Base-by-base conservation (phyloP, 768 basidiomycete species). In the Kwoniella sp. region DNA sequence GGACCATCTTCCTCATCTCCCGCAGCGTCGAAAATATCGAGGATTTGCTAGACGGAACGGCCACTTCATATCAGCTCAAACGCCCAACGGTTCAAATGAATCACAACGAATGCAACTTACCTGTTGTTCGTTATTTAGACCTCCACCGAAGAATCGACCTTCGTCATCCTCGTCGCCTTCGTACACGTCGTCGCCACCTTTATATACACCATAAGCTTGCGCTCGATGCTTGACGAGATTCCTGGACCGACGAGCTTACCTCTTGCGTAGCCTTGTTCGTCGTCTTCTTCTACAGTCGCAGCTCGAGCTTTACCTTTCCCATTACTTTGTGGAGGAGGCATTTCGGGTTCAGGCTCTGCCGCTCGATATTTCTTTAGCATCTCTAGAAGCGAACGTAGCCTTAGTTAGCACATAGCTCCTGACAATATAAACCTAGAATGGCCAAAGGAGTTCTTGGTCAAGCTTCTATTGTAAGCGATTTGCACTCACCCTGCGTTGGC, bases 121-220 rank as follows among this genome's bases (percentile, higher is more conserved):
- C 77, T 97, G 94, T 82, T 99, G 96, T 76, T 93, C 89, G 40
- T 84, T 85, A 1, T 92, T 94, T 65, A 99, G 82, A 1, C 96
- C 96, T 0, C 94, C 92, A 40, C 96, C 96, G 73, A 88, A 95
- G 81, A 95, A 94, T 12, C 92, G 84, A 0, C 91, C 92, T 70
- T 89, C 90, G 73, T 94, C 92, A 53, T 76, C 77, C 52, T 68
- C 71, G 8, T 60, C 74, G 0, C 53, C 60, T 44, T 80, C 80
- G n/a, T 78, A 77, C 48, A 79, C 76, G 29, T 78, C 70, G 47
- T 59, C 29, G 79, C 94, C 92, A 71, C 95, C 94, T 3, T 90
- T 92, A 78, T 6, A 15, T 4, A 44, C 17, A 44, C 17, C 40
- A 19, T 44, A 4, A 44, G 40, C 40, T 44, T 10, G 13, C 33